Base-by-base conservation (phyloP, 768 basidiomycete genomes). In the Macrocybe gigantea region DNA sequence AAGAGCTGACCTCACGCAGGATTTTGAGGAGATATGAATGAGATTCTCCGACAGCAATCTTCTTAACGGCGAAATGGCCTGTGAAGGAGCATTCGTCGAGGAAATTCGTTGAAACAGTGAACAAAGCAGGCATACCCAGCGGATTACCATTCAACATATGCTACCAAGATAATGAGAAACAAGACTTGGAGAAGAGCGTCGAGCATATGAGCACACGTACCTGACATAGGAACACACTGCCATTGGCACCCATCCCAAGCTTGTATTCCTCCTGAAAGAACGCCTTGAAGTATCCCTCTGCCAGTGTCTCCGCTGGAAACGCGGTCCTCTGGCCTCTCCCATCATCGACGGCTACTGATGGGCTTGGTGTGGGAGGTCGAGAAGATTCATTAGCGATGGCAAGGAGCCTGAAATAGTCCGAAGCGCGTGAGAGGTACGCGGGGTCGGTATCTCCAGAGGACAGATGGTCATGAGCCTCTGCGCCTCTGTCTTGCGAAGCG, bases 191-290 rank as follows among this genome's bases (percentile, higher is more conserved):
- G 11, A 7, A 13, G 12, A 40, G 31, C 13, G 36, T 32, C 15
- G 43, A 32, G 38, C 10, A 36, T 15, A 22, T 22, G 22, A 45
- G 31, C 22, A 29, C 5, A 58, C 75, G 13, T 49, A 90, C 90
- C 74, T 89, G 88, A 56, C 91, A 94, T 3, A 95, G 71, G 60
- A 74, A 96, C 1, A 98, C 94, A 22, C 76, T 86, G 1, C 95
- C 94, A 57, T 93, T 92, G 0, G 93, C 93, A 38, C 94, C 94
- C 90, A 96, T 94, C 0, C 94, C 94, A 5, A 98, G 72, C 49
- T 84, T 79, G 51, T 77, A 82, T 54, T 94, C 91, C 58, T 96
- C 93, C 49, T 84, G 80, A 60, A 98, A 98, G 70, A 95, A 98
- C 0, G 89, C 77, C 54, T 85, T 80, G 68, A 94, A 95, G 62